A percentile compares a stretch with the other conserved stretches of the same genome.
Conservation (phyloP, 139 green algal species). For the Yamagishiella unicocca region DNA sequence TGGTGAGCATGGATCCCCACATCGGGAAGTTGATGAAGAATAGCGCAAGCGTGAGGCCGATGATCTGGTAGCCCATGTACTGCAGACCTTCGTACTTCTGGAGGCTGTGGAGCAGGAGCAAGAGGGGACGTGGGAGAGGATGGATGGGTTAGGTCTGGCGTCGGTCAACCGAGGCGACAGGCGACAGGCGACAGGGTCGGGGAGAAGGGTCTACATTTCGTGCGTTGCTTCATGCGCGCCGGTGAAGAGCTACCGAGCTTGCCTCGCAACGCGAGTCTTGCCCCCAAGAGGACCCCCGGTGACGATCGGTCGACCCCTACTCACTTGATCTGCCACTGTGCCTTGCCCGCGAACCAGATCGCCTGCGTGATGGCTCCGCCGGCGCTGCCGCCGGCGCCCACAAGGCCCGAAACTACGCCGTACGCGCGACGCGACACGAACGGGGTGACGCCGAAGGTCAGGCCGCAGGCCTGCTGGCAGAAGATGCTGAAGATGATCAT, state of each 20-base stretch:
- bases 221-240: too few species aligned
- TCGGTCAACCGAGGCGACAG: too few species aligned
- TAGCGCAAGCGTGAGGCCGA: conserved; percentile 77
- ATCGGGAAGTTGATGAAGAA: conserved; percentile 92
- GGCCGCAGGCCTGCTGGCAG: conserved; percentile 74
- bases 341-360: conserved; percentile 86
- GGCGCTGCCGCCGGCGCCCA: conserved; percentile 94
- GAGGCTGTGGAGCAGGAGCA: conserved; percentile 51
- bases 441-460: conserved; percentile 89
- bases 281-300: not conserved
- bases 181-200: too few species aligned
- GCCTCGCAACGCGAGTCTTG: too few species aligned
- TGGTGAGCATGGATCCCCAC: conserved; percentile 93
- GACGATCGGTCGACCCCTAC: too few species aligned
- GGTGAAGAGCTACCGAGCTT: too few species aligned
- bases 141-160: too few species aligned
- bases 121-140: too few species aligned
- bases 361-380: conserved; percentile 89
- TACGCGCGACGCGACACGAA: conserved; percentile 90
- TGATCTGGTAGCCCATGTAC: conserved; percentile 92
- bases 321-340: conserved; percentile 35
- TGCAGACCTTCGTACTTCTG: conserved; percentile 78
- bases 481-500: conserved; percentile 91
- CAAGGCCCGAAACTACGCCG: conserved; percentile 90
- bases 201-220: too few species aligned